Conservation (phyloP, 2,329 filamentous ascomycete species). For the Fusarium guadeloupense region DNA sequence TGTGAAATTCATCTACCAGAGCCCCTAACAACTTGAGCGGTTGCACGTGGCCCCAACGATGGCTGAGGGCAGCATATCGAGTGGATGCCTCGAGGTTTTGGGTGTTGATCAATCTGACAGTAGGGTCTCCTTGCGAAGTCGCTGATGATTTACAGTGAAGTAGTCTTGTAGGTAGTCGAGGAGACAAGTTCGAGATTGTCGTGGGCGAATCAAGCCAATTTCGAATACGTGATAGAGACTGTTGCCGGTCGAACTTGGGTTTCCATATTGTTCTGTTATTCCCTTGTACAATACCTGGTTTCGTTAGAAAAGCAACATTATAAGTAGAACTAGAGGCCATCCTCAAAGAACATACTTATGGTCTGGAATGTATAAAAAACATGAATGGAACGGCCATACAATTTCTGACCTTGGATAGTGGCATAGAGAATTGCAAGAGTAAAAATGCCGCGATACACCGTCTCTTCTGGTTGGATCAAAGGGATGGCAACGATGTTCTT, state of each 20-base stretch:
- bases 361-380: slow-evolving; percentile 5
- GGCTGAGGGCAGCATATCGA: slow-evolving; percentile 28
- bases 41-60: slow-evolving; percentile 25
- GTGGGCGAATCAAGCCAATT: slow-evolving; percentile 13
- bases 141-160: slow-evolving; percentile 9
- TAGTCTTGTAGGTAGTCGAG: slow-evolving; percentile 23
- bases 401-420: background rate
- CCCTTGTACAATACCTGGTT: background rate
- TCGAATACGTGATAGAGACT: slow-evolving; percentile 16
- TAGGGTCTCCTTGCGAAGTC: background rate
- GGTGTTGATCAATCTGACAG: slow-evolving; percentile 11
- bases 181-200: background rate
- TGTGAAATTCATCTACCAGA: background rate
- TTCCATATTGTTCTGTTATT: slow-evolving; percentile 14
- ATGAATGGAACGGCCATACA: slow-evolving; percentile 1
- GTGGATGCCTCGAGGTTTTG: background rate
- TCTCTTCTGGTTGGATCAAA: background rate
- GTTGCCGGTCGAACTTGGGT: slow-evolving; percentile 13
- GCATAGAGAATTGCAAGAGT: slow-evolving; percentile 10
- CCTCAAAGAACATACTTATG: slow-evolving; percentile 6
- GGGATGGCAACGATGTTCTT: slow-evolving; percentile 14
- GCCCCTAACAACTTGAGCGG: slow-evolving; percentile 20
- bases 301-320: background rate
- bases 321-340: too few species aligned
- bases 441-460: slow-evolving; percentile 3